These are phyloP conservation scores for Fistulinella prunicolor DNA, from an alignment of 768 basidiomycete genomes.

Conservation along the genomic window DNA sequence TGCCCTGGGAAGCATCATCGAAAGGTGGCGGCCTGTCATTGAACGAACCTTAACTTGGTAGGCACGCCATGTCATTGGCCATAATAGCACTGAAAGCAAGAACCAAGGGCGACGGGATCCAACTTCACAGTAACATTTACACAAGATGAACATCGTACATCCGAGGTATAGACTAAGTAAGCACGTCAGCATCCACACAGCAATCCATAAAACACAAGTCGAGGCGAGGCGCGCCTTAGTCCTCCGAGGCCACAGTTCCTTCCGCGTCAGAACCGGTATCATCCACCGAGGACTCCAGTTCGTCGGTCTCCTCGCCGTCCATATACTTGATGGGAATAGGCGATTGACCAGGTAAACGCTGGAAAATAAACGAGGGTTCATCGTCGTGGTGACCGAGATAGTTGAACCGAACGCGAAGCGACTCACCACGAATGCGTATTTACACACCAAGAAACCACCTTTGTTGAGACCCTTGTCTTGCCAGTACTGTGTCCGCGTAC, in stretches of 20 bases:
- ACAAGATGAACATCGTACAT: too few species aligned
- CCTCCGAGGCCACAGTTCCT: not conserved
- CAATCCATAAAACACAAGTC: too few species aligned
- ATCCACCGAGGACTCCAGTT: not conserved
- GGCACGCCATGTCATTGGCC: too few species aligned
- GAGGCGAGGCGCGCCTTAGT: too few species aligned
- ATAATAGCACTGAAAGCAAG: too few species aligned
- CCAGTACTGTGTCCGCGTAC: slow-evolving; percentile 53
- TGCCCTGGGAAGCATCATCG: too few species aligned
- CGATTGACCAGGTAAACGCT: slow-evolving; percentile 28
- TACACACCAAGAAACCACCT: slow-evolving; percentile 76
- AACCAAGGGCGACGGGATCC: too few species aligned
- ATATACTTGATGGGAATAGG: slow-evolving; percentile 23
- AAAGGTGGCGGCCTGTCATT: too few species aligned
- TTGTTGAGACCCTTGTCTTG: slow-evolving; percentile 66
- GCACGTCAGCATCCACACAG: too few species aligned
- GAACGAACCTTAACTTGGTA: too few species aligned
- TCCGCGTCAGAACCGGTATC: slow-evolving; percentile 9
- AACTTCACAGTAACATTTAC: too few species aligned
- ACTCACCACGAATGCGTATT: slow-evolving; percentile 76
- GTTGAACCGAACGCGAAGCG: not conserved
- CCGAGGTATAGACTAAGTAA: too few species aligned
- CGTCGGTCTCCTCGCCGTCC: slow-evolving; percentile 9
- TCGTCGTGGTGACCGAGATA: not conserved
- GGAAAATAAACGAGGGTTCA: not conserved